Evolutionary conservation across 352 stramenopile genomes (phyloP).

Genomic region (Globisporangium heterothallicum): DNA sequence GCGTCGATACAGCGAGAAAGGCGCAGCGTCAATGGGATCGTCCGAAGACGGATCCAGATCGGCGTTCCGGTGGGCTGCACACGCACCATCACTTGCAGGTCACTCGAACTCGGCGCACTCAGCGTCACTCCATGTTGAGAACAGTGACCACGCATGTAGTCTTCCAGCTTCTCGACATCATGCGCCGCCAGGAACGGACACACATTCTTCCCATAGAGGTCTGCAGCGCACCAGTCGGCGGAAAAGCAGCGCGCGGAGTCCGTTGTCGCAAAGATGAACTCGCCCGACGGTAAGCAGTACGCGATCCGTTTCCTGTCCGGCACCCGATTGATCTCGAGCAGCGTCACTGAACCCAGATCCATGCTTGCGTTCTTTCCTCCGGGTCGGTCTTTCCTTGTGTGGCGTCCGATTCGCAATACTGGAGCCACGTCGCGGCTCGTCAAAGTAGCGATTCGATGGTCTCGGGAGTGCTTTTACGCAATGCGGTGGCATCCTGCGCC

Average conservation of each 20-base stretch:
- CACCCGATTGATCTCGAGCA: slow-evolving; percentile 59
- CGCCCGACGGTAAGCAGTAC: slow-evolving; percentile 63
- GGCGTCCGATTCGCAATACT: neutral
- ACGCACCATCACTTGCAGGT: slow-evolving; percentile 41
- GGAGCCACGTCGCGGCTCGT: neutral
- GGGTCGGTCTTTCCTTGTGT: neutral
- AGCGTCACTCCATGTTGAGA: slow-evolving; percentile 11
- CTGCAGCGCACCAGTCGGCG: slow-evolving; percentile 15
- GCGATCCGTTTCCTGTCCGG: slow-evolving; percentile 44
- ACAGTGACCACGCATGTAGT: slow-evolving; percentile 36
- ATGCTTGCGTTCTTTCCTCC: slow-evolving; percentile 19
- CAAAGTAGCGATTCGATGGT: no score
- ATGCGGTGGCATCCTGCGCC: neutral
- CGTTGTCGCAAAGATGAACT: slow-evolving; percentile 67
- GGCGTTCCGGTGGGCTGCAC: slow-evolving; percentile 21
- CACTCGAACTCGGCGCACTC: slow-evolving; percentile 16
- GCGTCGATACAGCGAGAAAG: slow-evolving; percentile 81
- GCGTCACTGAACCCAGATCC: slow-evolving; percentile 43
- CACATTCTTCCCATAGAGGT: slow-evolving; percentile 62
- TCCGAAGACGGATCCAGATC: slow-evolving; percentile 54
- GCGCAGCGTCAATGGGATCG: slow-evolving; percentile 59
- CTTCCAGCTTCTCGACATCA: slow-evolving; percentile 60
- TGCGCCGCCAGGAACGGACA: slow-evolving; percentile 43
- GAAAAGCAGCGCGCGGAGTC: slow-evolving; percentile 38
- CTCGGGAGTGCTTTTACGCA: neutral